Conservation (phyloP, 2,329 filamentous ascomycete genomes). For the Dryadomyces quercus-mongolicae region DNA sequence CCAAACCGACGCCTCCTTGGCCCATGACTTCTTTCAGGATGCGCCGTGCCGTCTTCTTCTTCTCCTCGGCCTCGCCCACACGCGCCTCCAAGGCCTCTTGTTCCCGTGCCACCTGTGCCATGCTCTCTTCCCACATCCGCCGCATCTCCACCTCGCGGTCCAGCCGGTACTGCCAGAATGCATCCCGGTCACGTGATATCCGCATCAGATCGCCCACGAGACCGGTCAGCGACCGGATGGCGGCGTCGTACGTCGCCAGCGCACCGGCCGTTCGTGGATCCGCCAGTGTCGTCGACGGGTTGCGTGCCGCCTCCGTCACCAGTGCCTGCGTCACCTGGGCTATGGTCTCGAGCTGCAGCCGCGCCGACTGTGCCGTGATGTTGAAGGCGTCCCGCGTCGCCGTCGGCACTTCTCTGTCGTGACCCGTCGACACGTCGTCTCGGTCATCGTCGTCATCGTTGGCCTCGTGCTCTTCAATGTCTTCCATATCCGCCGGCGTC, state of each 20-base stretch:
- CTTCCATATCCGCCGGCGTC: constrained; percentile 2
- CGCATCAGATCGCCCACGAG: constrained; percentile 78
- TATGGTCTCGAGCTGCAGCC: constrained; percentile 82
- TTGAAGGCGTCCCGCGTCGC: constrained; percentile 88
- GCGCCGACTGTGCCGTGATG: constrained; percentile 92
- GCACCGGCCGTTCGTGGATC: constrained; percentile 69
- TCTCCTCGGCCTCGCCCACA: constrained; percentile 81
- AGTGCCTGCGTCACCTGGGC: constrained; percentile 76
- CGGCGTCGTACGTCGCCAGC: constrained; percentile 74
- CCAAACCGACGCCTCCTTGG: constrained; percentile 24
- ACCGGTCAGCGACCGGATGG: constrained; percentile 75
- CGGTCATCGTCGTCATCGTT: constrained; percentile 63
- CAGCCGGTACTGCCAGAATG: constrained; percentile 92
- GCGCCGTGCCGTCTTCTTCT: constrained; percentile 78
- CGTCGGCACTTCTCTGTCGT: constrained; percentile 50
- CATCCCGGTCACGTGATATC: constrained; percentile 86
- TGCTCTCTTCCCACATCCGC: constrained; percentile 97
- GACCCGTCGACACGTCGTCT: constrained; percentile 58
- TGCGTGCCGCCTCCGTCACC: constrained; percentile 55
- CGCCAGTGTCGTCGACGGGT: constrained; percentile 60
- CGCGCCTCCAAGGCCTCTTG: constrained; percentile 83
- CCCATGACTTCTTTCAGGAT: constrained; percentile 75
- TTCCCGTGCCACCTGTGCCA: constrained; percentile 91
- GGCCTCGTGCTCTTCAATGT: constrained; percentile 23
- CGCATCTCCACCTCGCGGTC: constrained; percentile 86